These are phyloP conservation scores for Starmerella vaccinii DNA, from an alignment of 805 yeast genomes.

Conservation along the genomic window DNA sequence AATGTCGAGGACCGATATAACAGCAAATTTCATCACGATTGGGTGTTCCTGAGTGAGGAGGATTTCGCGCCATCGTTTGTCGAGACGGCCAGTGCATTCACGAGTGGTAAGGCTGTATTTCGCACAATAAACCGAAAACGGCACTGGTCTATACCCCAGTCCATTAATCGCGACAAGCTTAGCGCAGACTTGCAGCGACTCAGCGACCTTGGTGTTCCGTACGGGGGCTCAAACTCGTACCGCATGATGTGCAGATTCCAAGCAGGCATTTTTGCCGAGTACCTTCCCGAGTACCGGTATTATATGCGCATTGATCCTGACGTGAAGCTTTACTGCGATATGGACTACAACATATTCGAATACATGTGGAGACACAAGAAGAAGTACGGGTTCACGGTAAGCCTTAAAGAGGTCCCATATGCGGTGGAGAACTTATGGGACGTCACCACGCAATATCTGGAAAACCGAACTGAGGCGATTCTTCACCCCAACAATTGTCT, in stretches of 20 bases:
- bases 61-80: slow-evolving; percentile 60
- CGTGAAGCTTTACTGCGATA: slow-evolving; percentile 79
- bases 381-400: slow-evolving; percentile 74
- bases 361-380: slow-evolving; percentile 64
- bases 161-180: slow-evolving; percentile 50
- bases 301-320: slow-evolving; percentile 96
- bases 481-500: slow-evolving; percentile 45
- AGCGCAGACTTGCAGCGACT: slow-evolving; percentile 47
- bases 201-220: slow-evolving; percentile 45
- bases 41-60: slow-evolving; percentile 78
- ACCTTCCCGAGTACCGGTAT: slow-evolving; percentile 69
- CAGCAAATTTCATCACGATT: slow-evolving; percentile 89
- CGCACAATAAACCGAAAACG: slow-evolving; percentile 48
- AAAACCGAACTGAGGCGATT: slow-evolving; percentile 41
- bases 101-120: slow-evolving; percentile 58
- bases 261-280: slow-evolving; percentile 72
- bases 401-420: slow-evolving; percentile 65
- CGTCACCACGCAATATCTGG: slow-evolving; percentile 39
- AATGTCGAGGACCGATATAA: slow-evolving; percentile 81
- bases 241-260: slow-evolving; percentile 95
- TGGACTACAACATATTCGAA: slow-evolving; percentile 81
- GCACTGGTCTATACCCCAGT: slow-evolving; percentile 60
- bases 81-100: slow-evolving; percentile 39
- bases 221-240: slow-evolving; percentile 72
- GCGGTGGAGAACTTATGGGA: slow-evolving; percentile 74